These are phyloP conservation scores for Halenospora varia DNA, from an alignment of 495 filamentous ascomycete species.

Conservation along the genomic window DNA sequence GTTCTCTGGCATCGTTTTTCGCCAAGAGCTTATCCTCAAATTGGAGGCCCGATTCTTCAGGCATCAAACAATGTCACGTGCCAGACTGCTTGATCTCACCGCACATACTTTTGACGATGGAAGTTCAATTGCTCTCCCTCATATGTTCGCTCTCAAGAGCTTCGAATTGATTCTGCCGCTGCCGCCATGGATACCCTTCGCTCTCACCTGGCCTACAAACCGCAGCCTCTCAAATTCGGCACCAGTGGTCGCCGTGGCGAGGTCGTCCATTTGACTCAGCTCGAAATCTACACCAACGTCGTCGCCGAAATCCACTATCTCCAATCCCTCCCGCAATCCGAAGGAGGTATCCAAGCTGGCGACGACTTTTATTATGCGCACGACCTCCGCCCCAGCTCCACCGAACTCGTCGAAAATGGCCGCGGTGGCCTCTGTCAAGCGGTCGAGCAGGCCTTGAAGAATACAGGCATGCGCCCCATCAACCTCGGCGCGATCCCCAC, in stretches of 20 bases:
- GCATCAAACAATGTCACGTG: no score
- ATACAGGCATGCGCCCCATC: slow-evolving; percentile 7
- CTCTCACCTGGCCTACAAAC: slow-evolving; percentile 7
- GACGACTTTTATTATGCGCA: slow-evolving; percentile 10
- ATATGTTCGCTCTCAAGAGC: no score
- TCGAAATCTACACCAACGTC: slow-evolving; percentile 13
- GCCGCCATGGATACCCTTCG: slow-evolving; percentile 6
- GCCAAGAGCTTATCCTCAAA: no score
- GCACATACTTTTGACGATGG: no score
- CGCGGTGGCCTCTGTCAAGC: slow-evolving; percentile 9
- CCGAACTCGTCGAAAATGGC: slow-evolving; percentile 6
- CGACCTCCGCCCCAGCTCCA: slow-evolving; percentile 11
- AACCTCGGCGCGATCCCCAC: slow-evolving; percentile 10
- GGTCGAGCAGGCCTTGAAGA: slow-evolving; percentile 4
- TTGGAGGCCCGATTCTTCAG: no score
- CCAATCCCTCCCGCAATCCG: slow-evolving; percentile 3
- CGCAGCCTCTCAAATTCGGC: slow-evolving; percentile 9
- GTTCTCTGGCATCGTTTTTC: no score
- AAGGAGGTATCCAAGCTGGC: slow-evolving; percentile 9
- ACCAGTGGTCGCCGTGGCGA: slow-evolving; percentile 10
- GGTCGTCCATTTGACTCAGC: slow-evolving; percentile 8
- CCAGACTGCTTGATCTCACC: no score
- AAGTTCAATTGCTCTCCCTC: no score
- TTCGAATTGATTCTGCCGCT: no score
- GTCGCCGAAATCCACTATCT: slow-evolving; percentile 11